Percentiles rank a stretch among this genome's conserved stretches.
Conservation (phyloP, 371 early-diverging fungal genomes). For the Lichtheimia hyalospora region DNA sequence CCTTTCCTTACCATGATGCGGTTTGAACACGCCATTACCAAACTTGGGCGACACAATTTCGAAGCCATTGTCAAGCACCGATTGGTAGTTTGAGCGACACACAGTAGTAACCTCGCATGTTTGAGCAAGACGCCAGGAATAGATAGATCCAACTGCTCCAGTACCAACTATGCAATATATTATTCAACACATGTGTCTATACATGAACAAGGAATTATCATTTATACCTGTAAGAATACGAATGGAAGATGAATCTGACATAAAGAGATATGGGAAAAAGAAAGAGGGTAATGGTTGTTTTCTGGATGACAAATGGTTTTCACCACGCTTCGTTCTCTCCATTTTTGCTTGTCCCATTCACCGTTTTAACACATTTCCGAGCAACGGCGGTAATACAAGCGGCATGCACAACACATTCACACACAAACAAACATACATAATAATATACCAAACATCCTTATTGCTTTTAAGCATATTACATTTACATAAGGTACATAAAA, state of each 20-base stretch:
- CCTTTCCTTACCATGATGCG: conserved; percentile 38
- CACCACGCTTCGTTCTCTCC: no score
- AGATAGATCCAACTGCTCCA: conserved; percentile 79
- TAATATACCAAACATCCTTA: no score
- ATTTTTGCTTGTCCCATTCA: no score
- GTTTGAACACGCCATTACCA: conserved; percentile 63
- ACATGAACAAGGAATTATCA: neutral
- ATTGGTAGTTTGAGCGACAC: conserved; percentile 81
- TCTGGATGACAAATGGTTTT: no score
- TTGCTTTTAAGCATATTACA: neutral
- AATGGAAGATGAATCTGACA: neutral
- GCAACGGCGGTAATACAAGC: no score
- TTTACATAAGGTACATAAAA: neutral
- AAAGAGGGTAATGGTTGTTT: neutral
- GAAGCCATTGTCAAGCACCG: conserved; percentile 62
- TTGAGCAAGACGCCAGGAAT: conserved; percentile 68
- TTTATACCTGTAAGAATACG: conserved; percentile 18
- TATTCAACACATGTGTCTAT: neutral
- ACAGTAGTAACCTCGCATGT: conserved; percentile 68
- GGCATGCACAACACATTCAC: no score
- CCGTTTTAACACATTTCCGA: no score
- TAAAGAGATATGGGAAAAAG: neutral
- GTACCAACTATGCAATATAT: conserved; percentile 59
- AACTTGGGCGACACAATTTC: conserved; percentile 60
- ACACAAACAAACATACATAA: no score